Evolutionary conservation across 1,139 yeast species (phyloP), one percentile per base, ranked within the genome.

Genomic region (Taphrina wiesneri): DNA sequence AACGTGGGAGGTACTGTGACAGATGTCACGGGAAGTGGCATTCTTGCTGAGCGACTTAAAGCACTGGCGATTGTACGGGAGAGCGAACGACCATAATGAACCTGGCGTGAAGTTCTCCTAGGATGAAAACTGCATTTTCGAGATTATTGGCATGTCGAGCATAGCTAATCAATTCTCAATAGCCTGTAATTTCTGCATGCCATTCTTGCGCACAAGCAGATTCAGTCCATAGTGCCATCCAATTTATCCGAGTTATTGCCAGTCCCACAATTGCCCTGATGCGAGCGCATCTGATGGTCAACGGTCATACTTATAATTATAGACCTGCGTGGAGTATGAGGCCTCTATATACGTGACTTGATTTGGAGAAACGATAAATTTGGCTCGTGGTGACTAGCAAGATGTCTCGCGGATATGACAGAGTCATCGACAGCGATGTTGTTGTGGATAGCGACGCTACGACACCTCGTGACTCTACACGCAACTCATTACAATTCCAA

Each of bases 401-500:
- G 13, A 59, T 59, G 63, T 59, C 63, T 23, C 63, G 39, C 21
- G 63, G 56, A 32, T 60, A 60, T 26, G 57, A 51, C 21, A 25
- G 21, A 25, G 57, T 60, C 25, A 60, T 60, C 19, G 64, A 60
- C 30, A 43, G 57, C 51, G 64, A 60, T 39, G 64, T 60, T 2
- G 34, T 17, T 1, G 63, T 46, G 32, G 43, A 43, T 13, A 26
- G 51, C 13, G 64, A 49, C 13, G 52, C 49, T 7, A 2, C 32
- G 7, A n/a, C 9, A 15, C 26, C 64, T 17, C 25, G 51, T 5
- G 54, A 25, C 15, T 45, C 56, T 19, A n/a, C 57, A 23, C 34
- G 64, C 11, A 51, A 43, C 0, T 60, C 64, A 2, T 43, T 60
- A 26, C 64, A 60, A 47, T 60, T 60, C 30, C 64, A 60, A 17